phyloP scores from a whole-genome alignment of 2,329 filamentous ascomycete species.

The Nemania abortiva region DNA sequence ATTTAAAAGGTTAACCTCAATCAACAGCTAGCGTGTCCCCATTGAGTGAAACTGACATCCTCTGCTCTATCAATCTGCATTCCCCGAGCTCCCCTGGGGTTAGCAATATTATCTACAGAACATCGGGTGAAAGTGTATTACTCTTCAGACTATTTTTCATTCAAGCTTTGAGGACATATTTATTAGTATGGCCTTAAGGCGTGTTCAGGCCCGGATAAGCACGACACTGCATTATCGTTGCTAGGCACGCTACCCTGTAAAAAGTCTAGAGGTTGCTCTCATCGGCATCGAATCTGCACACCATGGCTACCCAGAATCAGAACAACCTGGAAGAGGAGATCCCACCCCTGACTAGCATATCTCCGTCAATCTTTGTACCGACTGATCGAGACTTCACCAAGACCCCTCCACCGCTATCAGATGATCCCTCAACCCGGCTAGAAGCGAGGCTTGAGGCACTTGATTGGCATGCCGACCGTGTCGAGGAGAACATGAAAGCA shows the following conservation, averaged over 20 bases:
- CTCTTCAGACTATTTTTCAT: not conserved
- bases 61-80: too few species aligned
- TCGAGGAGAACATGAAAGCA: conserved; percentile 46
- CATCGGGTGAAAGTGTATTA: not conserved
- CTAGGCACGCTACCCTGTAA: not conserved
- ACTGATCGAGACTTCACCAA: conserved; percentile 47
- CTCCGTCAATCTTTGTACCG: conserved; percentile 47
- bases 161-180: not conserved
- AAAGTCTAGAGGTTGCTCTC: not conserved
- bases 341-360: conserved; percentile 39
- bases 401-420: conserved; percentile 42
- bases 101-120: too few species aligned
- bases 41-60: not conserved
- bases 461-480: conserved; percentile 45
- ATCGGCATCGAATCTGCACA: not conserved
- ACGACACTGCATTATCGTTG: not conserved
- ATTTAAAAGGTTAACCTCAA: not conserved
- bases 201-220: not conserved
- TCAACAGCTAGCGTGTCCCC: too few species aligned
- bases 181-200: not conserved
- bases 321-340: conserved; percentile 40
- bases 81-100: too few species aligned
- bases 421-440: conserved; percentile 36
- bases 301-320: conserved; percentile 27
- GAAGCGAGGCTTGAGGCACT: conserved; percentile 39